Base-by-base conservation (phyloP, 306 rosid genomes). In the Lathyrus tuberosus region DNA sequence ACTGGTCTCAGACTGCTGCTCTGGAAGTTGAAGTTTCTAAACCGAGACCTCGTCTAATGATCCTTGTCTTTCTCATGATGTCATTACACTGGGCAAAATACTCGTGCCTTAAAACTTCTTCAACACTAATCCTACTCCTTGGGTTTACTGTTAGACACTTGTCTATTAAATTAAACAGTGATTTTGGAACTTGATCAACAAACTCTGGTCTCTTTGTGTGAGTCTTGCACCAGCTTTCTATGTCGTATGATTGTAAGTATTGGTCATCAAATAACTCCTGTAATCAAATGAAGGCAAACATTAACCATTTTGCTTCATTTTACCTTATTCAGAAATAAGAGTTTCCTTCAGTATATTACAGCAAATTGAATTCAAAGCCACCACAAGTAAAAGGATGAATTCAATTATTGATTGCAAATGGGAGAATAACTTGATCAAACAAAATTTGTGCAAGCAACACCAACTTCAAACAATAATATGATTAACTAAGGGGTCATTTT, bases 71-170 rank as follows among this genome's bases (percentile, higher is more conserved):
- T 70, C 75, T 77, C 62, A 84, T 12, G 33, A 40, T 43, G 49
- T 70, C 83, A 46, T 77, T 79, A 44, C 82, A 70, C 15, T 88
- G 76, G 17, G 85, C 81, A 53, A 89, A 89, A 38, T 83, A 86
- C 44, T 86, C 88, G 44, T 89, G 96, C 66, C 75, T 79, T 16
- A 86, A 80, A 58, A 86, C 88, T 59, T 89, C 90, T 53, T 89
- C 88, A 18, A 85, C 85, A 57, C 86, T 70, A 18, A 86, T 71
- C 75, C 96, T 81, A 40, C 43, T 79, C 67, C 96, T 81, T 14
- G 96, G 96, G 53, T 89, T 89, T 31, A 89, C 86, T 30, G 76
- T 79, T 42, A 89, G 79, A 69, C 92, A 89, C 59, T 78, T 89
- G 42, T 83, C 92, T 58, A 89, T 74, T 15, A 89, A 83, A 81